Conservation (phyloP, 1,139 yeast species). For the Pichia sp. region DNA sequence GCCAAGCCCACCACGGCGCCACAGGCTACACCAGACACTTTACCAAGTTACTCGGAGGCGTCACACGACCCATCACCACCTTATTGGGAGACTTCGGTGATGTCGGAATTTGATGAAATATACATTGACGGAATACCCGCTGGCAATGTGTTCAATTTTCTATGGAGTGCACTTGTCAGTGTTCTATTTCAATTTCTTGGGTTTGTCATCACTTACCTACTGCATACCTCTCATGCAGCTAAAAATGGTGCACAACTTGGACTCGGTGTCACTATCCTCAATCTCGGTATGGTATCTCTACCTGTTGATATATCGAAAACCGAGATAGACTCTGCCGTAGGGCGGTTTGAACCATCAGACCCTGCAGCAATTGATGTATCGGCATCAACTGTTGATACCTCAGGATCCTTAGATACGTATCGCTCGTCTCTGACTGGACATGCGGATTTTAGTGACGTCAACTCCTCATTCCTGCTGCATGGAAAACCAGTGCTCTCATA, state of each 20-base stretch:
- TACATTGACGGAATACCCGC: constrained; percentile 95
- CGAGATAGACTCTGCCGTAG: constrained; percentile 25
- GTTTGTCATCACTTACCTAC: constrained; percentile 77
- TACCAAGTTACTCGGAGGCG: constrained; percentile 96
- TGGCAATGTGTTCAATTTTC: constrained; percentile 80
- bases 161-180: constrained; percentile 87
- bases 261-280: constrained; percentile 74
- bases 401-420: constrained; percentile 43
- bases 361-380: constrained; percentile 44
- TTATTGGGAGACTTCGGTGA: constrained; percentile 89
- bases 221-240: constrained; percentile 97
- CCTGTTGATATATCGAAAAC: constrained; percentile 34
- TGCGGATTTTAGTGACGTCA: constrained; percentile 5
- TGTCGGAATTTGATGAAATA: constrained; percentile 84
- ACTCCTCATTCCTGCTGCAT: constrained; percentile 1
- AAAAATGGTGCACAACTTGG: constrained; percentile 95
- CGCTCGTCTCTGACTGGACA: constrained; percentile 30
- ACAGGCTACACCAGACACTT: constrained; percentile 37
- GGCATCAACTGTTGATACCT: constrained; percentile 30
- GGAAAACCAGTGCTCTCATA: constrained; percentile 46
- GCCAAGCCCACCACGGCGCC: constrained; percentile 56
- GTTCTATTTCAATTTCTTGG: constrained; percentile 92
- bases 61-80: constrained; percentile 95
- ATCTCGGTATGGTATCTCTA: constrained; percentile 66
- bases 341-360: constrained; percentile 42